Base-by-base conservation (phyloP, 805 yeast species). In the Saccharomyces jurei region DNA sequence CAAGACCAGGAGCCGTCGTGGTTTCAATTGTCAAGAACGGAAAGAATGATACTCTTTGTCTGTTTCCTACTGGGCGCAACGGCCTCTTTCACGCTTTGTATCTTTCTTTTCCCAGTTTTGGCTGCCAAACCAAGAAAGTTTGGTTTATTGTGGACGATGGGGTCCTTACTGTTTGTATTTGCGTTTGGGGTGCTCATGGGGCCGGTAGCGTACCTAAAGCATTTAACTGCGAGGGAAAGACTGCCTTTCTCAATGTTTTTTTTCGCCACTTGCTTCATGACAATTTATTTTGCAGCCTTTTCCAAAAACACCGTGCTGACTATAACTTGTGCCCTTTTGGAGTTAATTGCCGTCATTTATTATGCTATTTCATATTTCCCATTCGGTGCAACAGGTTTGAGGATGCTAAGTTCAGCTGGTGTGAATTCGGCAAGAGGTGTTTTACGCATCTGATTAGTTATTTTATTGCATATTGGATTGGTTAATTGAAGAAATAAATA, bases 281-380 rank as follows among this genome's bases (percentile, higher is more conserved):
- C 99, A 0, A 75, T 94, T 50, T 86, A 87, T 66, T 84, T 86
- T 66, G 84, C 96, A 22, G 80, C 89, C 5, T 74, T 85, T 29
- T 54, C 67, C 61, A 86, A 83, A 62, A 82, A 87, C 53, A 83
- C 96, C 0, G 64, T 94, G 6, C 72, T 90, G 51, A 89, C 98
- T 0, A 71, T 94, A 10, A 65, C 89, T 11, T 82, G 89, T 31
- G 86, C 94, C 47, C 70, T 86, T 1, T 70, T 87, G 10, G 97
- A 94, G 69, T 74, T 91, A 8, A 70, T 94, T 54, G 92, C 97
- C 1, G 90, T 94, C n/a, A 63, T 89, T 4, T 91, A 91, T 76
- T 94, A 94, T 69, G 84, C 94, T 0, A 77, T 92, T 46, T 87
- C 96, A 63, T 94, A 94, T 70, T 92, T 94, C 78, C 99, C 99